phyloP scores from a whole-genome alignment of 2,329 filamentous ascomycete genomes.

The Epichloe sylvatica region DNA sequence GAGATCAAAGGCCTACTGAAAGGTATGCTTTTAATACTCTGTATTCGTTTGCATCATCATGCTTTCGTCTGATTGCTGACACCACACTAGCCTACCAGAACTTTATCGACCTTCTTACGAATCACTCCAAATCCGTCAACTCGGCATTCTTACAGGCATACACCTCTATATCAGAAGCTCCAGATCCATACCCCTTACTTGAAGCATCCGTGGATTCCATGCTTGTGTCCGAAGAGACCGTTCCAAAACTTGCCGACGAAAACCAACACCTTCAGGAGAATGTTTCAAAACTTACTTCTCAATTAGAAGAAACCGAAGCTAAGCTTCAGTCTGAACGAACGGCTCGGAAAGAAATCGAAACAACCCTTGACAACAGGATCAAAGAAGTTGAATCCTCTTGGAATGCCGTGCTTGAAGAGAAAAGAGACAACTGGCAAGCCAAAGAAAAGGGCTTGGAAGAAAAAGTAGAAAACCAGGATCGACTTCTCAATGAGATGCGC shows the following conservation, averaged over 20 bases:
- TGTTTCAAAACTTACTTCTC: constrained; percentile 58
- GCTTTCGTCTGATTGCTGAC: constrained; percentile 8
- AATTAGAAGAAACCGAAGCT: constrained; percentile 71
- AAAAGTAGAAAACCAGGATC: constrained; percentile 87
- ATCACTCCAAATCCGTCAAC: constrained; percentile 88
- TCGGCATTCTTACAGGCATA: constrained; percentile 89
- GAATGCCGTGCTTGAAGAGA: constrained; percentile 80
- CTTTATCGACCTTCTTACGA: constrained; percentile 92
- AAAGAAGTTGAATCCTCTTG: constrained; percentile 86
- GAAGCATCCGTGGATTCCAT: constrained; percentile 94
- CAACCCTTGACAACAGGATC: constrained; percentile 61
- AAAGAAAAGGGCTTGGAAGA: constrained; percentile 87
- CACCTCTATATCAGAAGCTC: constrained; percentile 83
- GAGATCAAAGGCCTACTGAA: constrained; percentile 87
- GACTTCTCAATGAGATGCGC: constrained; percentile 84
- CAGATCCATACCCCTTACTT: constrained; percentile 88
- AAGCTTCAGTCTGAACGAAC: constrained; percentile 66
- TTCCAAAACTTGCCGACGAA: constrained; percentile 79
- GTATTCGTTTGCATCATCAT: not conserved
- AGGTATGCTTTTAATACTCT: constrained; percentile 32
- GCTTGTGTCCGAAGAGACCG: constrained; percentile 78
- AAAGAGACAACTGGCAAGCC: constrained; percentile 89
- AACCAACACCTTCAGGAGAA: constrained; percentile 76
- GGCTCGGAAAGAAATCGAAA: constrained; percentile 61
- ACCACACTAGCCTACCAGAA: constrained; percentile 69